These are phyloP conservation scores for Cercophora scortea DNA, from an alignment of 495 filamentous ascomycete genomes.

Conservation along the genomic window DNA sequence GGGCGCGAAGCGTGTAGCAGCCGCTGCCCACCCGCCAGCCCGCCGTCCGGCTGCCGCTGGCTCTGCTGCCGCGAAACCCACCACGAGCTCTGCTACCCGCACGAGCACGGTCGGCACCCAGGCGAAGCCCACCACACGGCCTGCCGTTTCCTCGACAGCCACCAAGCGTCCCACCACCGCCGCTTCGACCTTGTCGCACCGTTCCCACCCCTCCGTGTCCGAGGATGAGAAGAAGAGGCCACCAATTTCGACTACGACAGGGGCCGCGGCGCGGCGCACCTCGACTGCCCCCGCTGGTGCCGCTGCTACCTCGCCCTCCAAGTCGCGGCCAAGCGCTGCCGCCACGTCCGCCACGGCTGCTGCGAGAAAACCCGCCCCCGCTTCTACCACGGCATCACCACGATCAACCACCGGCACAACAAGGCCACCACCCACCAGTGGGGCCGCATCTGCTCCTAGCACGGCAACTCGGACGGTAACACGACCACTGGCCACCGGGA, in stretches of 20 bases:
- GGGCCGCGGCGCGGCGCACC: slow-evolving; percentile 33
- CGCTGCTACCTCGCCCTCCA: slow-evolving; percentile 31
- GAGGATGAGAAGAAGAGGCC: slow-evolving; percentile 40
- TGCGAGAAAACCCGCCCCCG: slow-evolving; percentile 29
- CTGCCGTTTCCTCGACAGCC: slow-evolving; percentile 18
- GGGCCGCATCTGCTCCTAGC: slow-evolving; percentile 13
- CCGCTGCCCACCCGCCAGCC: slow-evolving; percentile 7
- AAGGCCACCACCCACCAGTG: slow-evolving; percentile 14
- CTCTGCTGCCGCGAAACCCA: slow-evolving; percentile 28
- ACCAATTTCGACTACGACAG: slow-evolving; percentile 21
- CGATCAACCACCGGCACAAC: slow-evolving; percentile 20
- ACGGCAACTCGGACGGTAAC: slow-evolving; percentile 22
- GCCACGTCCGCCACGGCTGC: slow-evolving; percentile 28
- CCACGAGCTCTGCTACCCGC: slow-evolving; percentile 30
- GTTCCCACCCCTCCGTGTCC: slow-evolving; percentile 35
- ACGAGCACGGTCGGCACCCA: slow-evolving; percentile 14
- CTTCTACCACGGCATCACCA: slow-evolving; percentile 20
- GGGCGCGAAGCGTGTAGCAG: slow-evolving; percentile 19
- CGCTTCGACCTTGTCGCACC: slow-evolving; percentile 26
- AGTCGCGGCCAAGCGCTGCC: slow-evolving; percentile 21
- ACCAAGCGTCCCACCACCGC: slow-evolving; percentile 32
- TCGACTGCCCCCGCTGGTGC: slow-evolving; percentile 24
- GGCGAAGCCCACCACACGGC: slow-evolving; percentile 30
- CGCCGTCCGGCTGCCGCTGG: slow-evolving; percentile 10
- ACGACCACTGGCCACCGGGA: slow-evolving; percentile 24